Base-by-base conservation (phyloP, 192 early-diverging fungal species). In the Pilaira anomala region DNA sequence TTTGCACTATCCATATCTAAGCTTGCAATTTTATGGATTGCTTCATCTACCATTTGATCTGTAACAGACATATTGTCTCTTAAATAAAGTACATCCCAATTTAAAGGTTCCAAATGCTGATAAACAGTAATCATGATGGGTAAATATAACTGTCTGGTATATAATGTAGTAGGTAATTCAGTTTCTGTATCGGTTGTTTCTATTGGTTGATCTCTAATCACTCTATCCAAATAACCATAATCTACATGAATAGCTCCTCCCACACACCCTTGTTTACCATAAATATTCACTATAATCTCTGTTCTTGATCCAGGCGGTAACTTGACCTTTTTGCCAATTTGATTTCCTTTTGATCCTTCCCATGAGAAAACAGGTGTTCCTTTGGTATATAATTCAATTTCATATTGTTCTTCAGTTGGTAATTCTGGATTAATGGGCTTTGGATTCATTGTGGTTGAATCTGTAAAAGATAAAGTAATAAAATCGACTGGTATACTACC, bases 81-180 rank as follows among this genome's bases (percentile, higher is more conserved):
- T 29, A 89, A 69, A 53, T 86, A 83, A 16, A 91, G 55, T 11
- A 91, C 73, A 68, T 90, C 87, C 69, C 85, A 76, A 54, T 90
- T 87, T 3, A 82, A 30, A 2, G 81, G 64, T 44, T 84, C 78
- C 2, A 93, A 67, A 14, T 85, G 76, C 49, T 76, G 78, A 48
- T 87, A 77, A 3, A 93, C 88, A 1, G 88, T 89, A 22, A 91
- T 73, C 8, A 92, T 74, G 7, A 93, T 71, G 9, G 88, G 91
- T 2, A 89, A 73, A 40, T 78, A 75, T 2, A 88, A 67, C 64
- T 86, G 83, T 24, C 91, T 77, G 13, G 85, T 85, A 54, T 81
- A 88, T 19, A 46, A 14, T 13, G 44, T 46, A 46, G 44, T 13
- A 46, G 44, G 44, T 19, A 46, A 14, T 24, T 40, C 19, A 46